These are phyloP conservation scores for Stagonosporopsis vannaccii DNA, from an alignment of 2,329 filamentous ascomycete species.

Conservation along the genomic window DNA sequence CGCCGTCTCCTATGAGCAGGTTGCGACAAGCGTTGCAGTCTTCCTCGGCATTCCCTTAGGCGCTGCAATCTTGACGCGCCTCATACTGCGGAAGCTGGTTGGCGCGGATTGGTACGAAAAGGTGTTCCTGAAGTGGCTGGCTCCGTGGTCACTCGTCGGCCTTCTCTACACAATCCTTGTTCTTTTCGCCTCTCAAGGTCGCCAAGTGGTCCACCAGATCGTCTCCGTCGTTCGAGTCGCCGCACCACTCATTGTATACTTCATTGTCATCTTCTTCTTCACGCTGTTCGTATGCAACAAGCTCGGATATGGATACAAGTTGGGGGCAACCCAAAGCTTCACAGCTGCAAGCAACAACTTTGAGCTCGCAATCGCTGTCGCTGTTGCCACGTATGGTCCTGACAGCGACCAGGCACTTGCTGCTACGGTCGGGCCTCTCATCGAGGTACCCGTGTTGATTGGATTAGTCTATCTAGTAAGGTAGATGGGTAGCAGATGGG, in stretches of 20 bases:
- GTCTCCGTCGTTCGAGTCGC: constrained; percentile 5
- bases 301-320: constrained; percentile 5
- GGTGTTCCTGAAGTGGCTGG: constrained; percentile 4
- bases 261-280: constrained; percentile 6
- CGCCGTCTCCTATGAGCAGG: constrained; percentile 3
- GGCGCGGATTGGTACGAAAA: constrained; percentile 2
- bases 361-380: constrained; percentile 5
- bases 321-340: constrained; percentile 4
- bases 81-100: constrained; percentile 4
- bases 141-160: constrained; percentile 2
- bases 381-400: constrained; percentile 1
- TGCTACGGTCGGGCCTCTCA: constrained; percentile 5
- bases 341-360: constrained; percentile 8
- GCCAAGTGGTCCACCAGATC: constrained; percentile 5
- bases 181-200: constrained; percentile 3
- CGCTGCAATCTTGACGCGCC: constrained; percentile 4
- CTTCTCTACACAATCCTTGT: constrained; percentile 5
- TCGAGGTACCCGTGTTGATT: constrained; percentile 4
- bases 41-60: constrained; percentile 3
- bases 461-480: constrained; percentile 7
- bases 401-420: constrained; percentile 8
- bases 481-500: constrained; percentile 7
- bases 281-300: constrained; percentile 6
- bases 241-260: constrained; percentile 4
- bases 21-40: constrained; percentile 6